Evolutionary conservation across 1,139 yeast species (phyloP).

Genomic region (Geotrichum candidum): DNA sequence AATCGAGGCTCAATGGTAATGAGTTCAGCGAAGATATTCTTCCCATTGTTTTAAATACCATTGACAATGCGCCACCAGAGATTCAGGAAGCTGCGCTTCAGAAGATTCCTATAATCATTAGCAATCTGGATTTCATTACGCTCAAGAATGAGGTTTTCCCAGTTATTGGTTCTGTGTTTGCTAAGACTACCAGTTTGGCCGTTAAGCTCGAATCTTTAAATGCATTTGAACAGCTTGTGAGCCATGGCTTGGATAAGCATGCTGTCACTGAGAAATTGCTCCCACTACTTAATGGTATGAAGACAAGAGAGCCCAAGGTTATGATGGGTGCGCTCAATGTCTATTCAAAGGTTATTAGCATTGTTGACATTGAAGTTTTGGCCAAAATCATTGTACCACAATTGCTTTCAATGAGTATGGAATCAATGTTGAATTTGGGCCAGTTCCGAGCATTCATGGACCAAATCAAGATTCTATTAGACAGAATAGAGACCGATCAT

Average conservation of each 20-base stretch:
- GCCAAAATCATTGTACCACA: constrained; percentile 48
- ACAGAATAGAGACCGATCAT: constrained; percentile 27
- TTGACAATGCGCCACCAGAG: constrained; percentile 35
- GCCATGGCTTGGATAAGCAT: constrained; percentile 61
- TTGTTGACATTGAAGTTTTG: constrained; percentile 40
- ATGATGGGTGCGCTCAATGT: constrained; percentile 51
- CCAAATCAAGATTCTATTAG: constrained; percentile 33
- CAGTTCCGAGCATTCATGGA: constrained; percentile 40
- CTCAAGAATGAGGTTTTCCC: constrained; percentile 73
- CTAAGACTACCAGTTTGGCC: constrained; percentile 74
- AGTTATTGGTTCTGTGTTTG: constrained; percentile 60
- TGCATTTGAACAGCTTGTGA: constrained; percentile 56
- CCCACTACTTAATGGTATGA: constrained; percentile 67
- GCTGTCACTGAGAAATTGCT: constrained; percentile 70
- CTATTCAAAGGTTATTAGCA: constrained; percentile 38
- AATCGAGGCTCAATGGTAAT: constrained; percentile 45
- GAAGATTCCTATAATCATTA: constrained; percentile 43
- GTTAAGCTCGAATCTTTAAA: constrained; percentile 68
- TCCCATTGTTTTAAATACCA: constrained; percentile 34
- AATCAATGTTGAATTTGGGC: constrained; percentile 39
- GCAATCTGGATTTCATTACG: constrained; percentile 60
- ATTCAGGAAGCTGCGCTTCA: constrained; percentile 54
- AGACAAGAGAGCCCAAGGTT: constrained; percentile 69
- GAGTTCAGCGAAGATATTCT: constrained; percentile 38
- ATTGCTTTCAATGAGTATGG: constrained; percentile 44